Evolutionary conservation across 306 rosid species (phyloP).

Genomic region (Cicer cuneatum): DNA sequence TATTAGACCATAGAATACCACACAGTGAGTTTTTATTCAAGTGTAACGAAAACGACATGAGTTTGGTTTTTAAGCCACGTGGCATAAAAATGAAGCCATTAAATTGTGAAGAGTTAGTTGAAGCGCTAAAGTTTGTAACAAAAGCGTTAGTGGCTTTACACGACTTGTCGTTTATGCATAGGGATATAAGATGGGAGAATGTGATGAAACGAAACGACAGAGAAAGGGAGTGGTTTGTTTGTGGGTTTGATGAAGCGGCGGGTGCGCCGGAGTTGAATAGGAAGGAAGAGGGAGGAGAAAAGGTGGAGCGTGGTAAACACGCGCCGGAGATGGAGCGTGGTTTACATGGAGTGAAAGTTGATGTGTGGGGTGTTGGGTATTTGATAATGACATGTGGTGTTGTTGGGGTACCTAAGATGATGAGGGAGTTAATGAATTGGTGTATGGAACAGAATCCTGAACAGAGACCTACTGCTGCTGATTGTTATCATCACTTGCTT

Average conservation of each 20-base stretch:
- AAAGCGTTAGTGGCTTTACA: slow-evolving; percentile 85
- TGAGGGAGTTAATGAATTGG: slow-evolving; percentile 75
- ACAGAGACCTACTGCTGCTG: slow-evolving; percentile 93
- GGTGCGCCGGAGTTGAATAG: slow-evolving; percentile 86
- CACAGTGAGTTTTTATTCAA: slow-evolving; percentile 66
- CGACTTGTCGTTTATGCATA: slow-evolving; percentile 93
- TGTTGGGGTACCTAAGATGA: slow-evolving; percentile 73
- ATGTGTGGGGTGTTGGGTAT: slow-evolving; percentile 90
- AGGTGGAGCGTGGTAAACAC: slow-evolving; percentile 57
- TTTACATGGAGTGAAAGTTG: slow-evolving; percentile 92
- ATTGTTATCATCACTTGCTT: slow-evolving; percentile 93
- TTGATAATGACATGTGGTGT: slow-evolving; percentile 73
- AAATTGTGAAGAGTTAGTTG: slow-evolving; percentile 64
- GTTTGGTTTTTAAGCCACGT: slow-evolving; percentile 73
- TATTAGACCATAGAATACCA: slow-evolving; percentile 77
- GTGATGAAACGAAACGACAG: slow-evolving; percentile 60
- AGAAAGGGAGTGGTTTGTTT: slow-evolving; percentile 77
- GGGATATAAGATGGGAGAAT: slow-evolving; percentile 84
- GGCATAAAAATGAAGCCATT: slow-evolving; percentile 64
- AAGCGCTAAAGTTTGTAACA: slow-evolving; percentile 79
- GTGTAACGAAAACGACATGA: slow-evolving; percentile 52
- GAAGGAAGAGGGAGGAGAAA: neutral
- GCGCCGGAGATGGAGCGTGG: slow-evolving; percentile 96
- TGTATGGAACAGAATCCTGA: slow-evolving; percentile 93
- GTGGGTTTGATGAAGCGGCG: slow-evolving; percentile 84